A percentile compares a stretch with the other conserved stretches of the same genome.
Conservation (phyloP, 768 basidiomycete genomes). For the Tulasnella sp. region DNA sequence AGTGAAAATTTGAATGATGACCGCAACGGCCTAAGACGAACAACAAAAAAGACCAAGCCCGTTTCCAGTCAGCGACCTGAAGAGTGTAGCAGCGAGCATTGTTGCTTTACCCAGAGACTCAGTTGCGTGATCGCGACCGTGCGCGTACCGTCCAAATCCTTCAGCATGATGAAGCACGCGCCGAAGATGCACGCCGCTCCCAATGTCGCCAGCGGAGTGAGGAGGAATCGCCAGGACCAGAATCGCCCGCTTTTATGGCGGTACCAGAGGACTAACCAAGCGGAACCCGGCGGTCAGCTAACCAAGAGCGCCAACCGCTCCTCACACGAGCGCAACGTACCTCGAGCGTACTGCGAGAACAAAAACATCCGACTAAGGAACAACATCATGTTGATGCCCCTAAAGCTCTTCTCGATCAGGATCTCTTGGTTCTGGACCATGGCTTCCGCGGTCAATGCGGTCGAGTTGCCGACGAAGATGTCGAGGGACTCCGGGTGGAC, state of each 20-base stretch:
- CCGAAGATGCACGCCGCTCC: background rate
- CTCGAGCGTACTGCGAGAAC: background rate
- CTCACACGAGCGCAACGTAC: background rate
- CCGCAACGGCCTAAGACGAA: background rate
- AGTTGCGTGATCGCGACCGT: background rate
- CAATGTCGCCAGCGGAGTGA: background rate
- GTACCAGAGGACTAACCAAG: conserved; percentile 8
- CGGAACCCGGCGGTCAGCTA: background rate
- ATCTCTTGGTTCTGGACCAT: conserved; percentile 5
- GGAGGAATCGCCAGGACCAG: conserved; percentile 11
- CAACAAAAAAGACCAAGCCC: background rate
- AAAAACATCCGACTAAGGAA: background rate
- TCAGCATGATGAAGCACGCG: conserved; percentile 8
- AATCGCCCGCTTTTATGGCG: background rate
- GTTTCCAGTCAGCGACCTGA: no score
- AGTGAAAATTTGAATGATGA: background rate
- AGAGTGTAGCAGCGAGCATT: background rate
- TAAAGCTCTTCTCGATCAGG: conserved; percentile 3
- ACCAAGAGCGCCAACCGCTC: background rate
- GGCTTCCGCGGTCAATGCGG: background rate
- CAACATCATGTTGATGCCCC: conserved; percentile 10
- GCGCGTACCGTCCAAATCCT: background rate
- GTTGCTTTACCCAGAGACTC: background rate
- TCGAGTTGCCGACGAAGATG: conserved; percentile 14
- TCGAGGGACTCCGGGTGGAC: background rate